These are phyloP conservation scores for Trifolium subterraneum DNA, from an alignment of 306 rosid genomes.

Conservation along the genomic window DNA sequence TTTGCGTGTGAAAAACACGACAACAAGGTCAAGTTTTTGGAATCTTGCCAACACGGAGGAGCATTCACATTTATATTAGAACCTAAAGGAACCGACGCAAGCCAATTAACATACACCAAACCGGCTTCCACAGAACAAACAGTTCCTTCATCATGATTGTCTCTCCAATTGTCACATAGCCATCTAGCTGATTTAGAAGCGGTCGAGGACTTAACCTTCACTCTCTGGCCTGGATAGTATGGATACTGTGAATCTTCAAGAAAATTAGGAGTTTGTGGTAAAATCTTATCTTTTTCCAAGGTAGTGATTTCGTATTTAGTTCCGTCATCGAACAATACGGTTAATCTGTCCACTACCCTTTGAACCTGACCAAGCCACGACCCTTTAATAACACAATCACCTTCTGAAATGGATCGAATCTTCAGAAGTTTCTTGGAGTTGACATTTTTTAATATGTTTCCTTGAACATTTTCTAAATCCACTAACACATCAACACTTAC, in stretches of 20 bases:
- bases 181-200: slow-evolving; percentile 72
- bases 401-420: slow-evolving; percentile 81
- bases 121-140: slow-evolving; percentile 84
- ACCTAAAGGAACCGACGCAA: slow-evolving; percentile 61
- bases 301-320: slow-evolving; percentile 62
- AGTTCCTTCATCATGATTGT: slow-evolving; percentile 73
- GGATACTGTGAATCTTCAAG: slow-evolving; percentile 90
- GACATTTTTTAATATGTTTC: slow-evolving; percentile 64
- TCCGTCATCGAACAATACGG: slow-evolving; percentile 82
- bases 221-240: slow-evolving; percentile 96
- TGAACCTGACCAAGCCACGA: slow-evolving; percentile 92
- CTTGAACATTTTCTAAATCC: slow-evolving; percentile 75
- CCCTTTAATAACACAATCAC: slow-evolving; percentile 78
- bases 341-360: slow-evolving; percentile 69
- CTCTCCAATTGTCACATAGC: slow-evolving; percentile 86
- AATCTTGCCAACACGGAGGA: slow-evolving; percentile 73
- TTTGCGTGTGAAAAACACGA: slow-evolving; percentile 82
- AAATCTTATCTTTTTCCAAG: slow-evolving; percentile 66
- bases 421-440: slow-evolving; percentile 68
- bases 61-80: slow-evolving; percentile 49
- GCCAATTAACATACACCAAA: slow-evolving; percentile 78
- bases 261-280: slow-evolving; percentile 63
- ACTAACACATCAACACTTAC: slow-evolving; percentile 65
- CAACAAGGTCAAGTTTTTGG: slow-evolving; percentile 67
- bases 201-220: slow-evolving; percentile 62